Conservation (phyloP, 805 yeast genomes). For the Dipodascus geniculatus region DNA sequence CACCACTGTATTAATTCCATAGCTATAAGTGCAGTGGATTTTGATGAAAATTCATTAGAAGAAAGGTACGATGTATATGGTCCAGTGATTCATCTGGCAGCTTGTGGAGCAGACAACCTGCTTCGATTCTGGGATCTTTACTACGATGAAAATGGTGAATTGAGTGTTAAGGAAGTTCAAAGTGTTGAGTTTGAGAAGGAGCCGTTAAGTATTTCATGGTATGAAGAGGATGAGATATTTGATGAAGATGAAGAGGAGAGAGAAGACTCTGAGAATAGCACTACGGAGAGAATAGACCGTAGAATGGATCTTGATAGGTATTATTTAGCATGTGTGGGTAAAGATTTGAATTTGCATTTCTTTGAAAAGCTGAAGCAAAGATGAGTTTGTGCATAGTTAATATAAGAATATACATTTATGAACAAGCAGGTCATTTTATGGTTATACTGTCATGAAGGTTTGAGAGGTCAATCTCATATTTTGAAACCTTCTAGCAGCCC, state of each 20-base stretch:
- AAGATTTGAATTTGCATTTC: background rate
- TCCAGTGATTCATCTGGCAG: background rate
- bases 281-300: background rate
- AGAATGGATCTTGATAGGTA: background rate
- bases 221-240: background rate
- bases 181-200: background rate
- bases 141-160: background rate
- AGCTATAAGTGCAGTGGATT: background rate
- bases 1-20: background rate
- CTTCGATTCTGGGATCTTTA: background rate
- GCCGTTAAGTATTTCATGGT: background rate
- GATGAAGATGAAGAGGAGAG: background rate
- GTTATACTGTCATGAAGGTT: too few relatives aligned
- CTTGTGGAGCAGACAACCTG: background rate
- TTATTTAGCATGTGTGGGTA: background rate
- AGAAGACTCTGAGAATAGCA: background rate
- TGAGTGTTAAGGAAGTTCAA: background rate
- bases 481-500: background rate
- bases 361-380: background rate
- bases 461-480: background rate
- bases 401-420: too few relatives aligned
- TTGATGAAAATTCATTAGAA: background rate
- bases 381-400: too few relatives aligned
- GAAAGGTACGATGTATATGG: background rate
- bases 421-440: too few relatives aligned